Base-by-base conservation (phyloP, 768 basidiomycete genomes). In the Lepiota venenata region DNA sequence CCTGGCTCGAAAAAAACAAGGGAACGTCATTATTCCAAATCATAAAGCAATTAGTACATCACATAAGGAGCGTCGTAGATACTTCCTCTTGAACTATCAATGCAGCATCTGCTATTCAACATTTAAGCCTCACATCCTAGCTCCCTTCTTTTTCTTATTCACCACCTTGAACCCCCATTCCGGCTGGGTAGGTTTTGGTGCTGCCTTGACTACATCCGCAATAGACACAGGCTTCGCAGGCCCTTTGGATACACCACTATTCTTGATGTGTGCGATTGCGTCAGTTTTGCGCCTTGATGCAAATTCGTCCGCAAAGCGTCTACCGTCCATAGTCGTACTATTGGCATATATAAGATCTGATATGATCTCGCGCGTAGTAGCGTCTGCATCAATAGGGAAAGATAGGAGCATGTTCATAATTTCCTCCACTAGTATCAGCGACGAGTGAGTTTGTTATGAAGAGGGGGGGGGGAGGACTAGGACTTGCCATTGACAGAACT, bases 141-240 rank as follows among this genome's bases (percentile, higher is more conserved):
- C 80, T 14, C 86, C 80, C 82, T 93, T 97, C 76, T 93, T 97
- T 76, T 95, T 97, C 78, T 95, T 94, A 62, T 93, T 93, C 49
- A 94, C 91, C 4, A 95, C 88, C 72, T 93, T 95, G 77, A 93
- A 93, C 6, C 85, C 84, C 89, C 93, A 95, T 65, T 91, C 89
- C 41, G 81, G 76, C 55, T 84, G 84, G 38, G 78, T 70, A 16
- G 83, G 75, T 70, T 91, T 92, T 1, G 92, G 93, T 58, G 88
- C 84, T 9, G 87, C 80, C 70, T 93, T 96, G 55, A 98, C 92
- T 2, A 97, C 93, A 56, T 93, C 91, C 10, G 91, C 91, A 57
- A 92, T 88, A 1, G 88, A 88, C 18, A 87, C 74, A 27, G 77
- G 74, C 60, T 87, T 88, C 8, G 73, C 71, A 15, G 72, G 60